phyloP scores from a whole-genome alignment of 1,284 basidiomycete species.

The Coniferiporia sulphurascens region DNA sequence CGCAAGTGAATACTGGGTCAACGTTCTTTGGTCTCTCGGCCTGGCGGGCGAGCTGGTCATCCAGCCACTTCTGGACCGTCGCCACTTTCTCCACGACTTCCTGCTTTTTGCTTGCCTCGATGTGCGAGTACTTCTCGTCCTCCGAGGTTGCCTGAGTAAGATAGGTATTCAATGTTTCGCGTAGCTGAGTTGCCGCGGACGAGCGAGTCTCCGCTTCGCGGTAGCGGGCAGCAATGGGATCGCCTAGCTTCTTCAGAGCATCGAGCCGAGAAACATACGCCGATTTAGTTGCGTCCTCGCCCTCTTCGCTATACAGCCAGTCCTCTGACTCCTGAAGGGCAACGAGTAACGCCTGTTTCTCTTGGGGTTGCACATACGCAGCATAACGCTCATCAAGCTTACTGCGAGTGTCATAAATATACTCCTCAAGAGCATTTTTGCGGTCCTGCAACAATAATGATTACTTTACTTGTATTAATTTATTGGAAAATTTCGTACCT shows the following conservation, averaged over 20 bases:
- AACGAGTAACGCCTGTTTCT: slow-evolving; percentile 72
- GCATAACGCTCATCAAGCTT: slow-evolving; percentile 88
- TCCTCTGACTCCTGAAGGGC: slow-evolving; percentile 79
- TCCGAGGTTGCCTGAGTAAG: slow-evolving; percentile 72
- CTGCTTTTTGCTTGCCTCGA: slow-evolving; percentile 83
- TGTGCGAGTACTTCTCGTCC: slow-evolving; percentile 85
- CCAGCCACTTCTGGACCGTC: slow-evolving; percentile 88
- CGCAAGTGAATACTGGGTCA: slow-evolving; percentile 75
- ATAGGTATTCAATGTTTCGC: slow-evolving; percentile 83
- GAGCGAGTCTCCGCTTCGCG: slow-evolving; percentile 79
- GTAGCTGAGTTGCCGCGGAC: slow-evolving; percentile 64
- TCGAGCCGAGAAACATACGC: slow-evolving; percentile 81
- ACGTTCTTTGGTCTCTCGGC: slow-evolving; percentile 82
- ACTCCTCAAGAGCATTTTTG: slow-evolving; percentile 96
- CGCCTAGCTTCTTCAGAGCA: slow-evolving; percentile 75
- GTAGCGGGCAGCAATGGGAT: slow-evolving; percentile 79
- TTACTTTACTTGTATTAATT: neutral
- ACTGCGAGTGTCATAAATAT: slow-evolving; percentile 89
- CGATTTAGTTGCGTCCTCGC: slow-evolving; percentile 91
- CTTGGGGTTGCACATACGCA: slow-evolving; percentile 61
- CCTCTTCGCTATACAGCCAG: slow-evolving; percentile 94
- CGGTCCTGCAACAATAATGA: slow-evolving; percentile 56
- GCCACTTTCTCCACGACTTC: slow-evolving; percentile 76
- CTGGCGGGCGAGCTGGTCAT: slow-evolving; percentile 84
- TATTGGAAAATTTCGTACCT: slow-evolving; percentile 46